Percentiles rank a stretch among this genome's conserved stretches.
Evolutionary conservation across 768 basidiomycete genomes (phyloP).

Genomic region (Pulveroboletus sp.): DNA sequence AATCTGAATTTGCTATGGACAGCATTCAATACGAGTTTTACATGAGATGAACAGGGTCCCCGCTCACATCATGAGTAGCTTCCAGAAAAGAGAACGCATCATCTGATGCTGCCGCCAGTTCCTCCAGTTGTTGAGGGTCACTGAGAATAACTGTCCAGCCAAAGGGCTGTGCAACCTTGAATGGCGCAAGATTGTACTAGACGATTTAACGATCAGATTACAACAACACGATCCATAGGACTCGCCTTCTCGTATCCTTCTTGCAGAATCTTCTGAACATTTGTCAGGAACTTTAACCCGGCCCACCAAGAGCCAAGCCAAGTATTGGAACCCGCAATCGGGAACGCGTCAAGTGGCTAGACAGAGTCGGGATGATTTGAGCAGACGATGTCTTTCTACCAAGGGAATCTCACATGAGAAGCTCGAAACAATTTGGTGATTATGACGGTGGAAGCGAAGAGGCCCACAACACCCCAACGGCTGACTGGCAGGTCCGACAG

Average conservation of each 20-base stretch:
- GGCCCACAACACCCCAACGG: background rate
- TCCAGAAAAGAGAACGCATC: slow-evolving; percentile 1
- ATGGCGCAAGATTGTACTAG: background rate
- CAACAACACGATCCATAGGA: background rate
- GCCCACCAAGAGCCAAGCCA: slow-evolving; percentile 12
- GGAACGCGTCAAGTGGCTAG: slow-evolving; percentile 3
- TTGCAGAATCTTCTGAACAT: background rate
- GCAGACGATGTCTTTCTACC: background rate
- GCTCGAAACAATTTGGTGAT: background rate
- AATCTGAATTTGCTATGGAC: slow-evolving; percentile 33
- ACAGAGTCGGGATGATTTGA: background rate
- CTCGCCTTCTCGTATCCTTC: background rate
- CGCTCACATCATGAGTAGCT: background rate
- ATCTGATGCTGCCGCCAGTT: slow-evolving; percentile 1
- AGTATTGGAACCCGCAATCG: background rate
- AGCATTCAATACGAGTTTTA: background rate
- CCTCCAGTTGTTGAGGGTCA: background rate
- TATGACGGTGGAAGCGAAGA: background rate
- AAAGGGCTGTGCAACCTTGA: background rate
- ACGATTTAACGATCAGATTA: background rate
- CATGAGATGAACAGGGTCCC: background rate
- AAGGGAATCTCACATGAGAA: background rate
- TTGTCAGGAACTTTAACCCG: background rate
- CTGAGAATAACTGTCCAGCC: slow-evolving; percentile 1
- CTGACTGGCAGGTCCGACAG: background rate